Evolutionary conservation across 1,284 basidiomycete genomes (phyloP), one percentile per base, ranked within the genome.

Genomic region (Thecaphora thlaspeos): DNA sequence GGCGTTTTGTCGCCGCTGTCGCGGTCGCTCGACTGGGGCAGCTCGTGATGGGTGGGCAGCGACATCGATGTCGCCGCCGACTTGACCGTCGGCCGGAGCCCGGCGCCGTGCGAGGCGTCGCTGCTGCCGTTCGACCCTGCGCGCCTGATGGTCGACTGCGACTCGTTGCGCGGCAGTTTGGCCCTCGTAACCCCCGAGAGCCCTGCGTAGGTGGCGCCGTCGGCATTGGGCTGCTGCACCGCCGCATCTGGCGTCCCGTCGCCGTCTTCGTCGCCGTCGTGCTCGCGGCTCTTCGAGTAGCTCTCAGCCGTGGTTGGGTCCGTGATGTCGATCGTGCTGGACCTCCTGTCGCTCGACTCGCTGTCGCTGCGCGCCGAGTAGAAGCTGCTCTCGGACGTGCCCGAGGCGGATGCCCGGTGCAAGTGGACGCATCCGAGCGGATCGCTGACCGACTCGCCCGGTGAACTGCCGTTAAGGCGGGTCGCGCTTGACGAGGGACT

Each of bases 91-190:
- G 47, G 46, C 34, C 48, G 45, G 14, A 46, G n/a, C 23, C 43
- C 48, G 19, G 54, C 46, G 23, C 55, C 46, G 19, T 57, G 41
- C 5, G 38, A 40, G 5, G 38, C 38, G 14, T 40, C 43, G 17
- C 64, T 67, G 17, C 64, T 67, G n/a, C 68, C 57, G 48, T 59
- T 57, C 18, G 75, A 75, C 17, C 61, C 58, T 8, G 64, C 37
- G 7, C 76, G 72, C 21, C 73, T 56, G 28, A 81, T 80, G 0
- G 81, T 82, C n/a, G 79, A 70, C 48, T 82, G 79, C 30, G 78
- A 80, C 30, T 71, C 76, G 53, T 81, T 81, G 21, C 69, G 71
- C 17, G 46, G 22, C 18, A 48, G 32, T 40, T 60, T 65, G 12
- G 32, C 12, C 32, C 32, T 8, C n/a, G n/a, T n/a, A 30, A 30